Conservation (phyloP, 164 flowering plant genomes). For the Houttuynia cordata region DNA sequence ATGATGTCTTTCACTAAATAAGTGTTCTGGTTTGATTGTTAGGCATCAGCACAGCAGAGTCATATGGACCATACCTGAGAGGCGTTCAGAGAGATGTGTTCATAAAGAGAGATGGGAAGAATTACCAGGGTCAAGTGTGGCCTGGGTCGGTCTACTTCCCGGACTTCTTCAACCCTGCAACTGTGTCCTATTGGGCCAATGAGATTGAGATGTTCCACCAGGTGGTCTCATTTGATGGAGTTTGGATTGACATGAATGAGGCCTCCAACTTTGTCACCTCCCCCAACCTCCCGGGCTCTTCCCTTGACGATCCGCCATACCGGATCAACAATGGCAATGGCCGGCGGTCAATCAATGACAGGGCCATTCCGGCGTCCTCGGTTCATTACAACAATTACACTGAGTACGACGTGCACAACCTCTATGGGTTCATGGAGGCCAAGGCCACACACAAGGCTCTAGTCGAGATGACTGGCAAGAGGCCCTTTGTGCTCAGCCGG, state of each 20-base stretch:
- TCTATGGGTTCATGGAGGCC: constrained; percentile 46
- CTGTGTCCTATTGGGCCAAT: constrained; percentile 30
- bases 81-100: constrained; percentile 52
- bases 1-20: too few species aligned
- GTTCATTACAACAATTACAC: constrained; percentile 36
- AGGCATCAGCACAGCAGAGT: constrained; percentile 50
- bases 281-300: constrained; percentile 25
- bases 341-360: constrained; percentile 28
- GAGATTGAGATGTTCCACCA: constrained; percentile 49
- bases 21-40: neutral
- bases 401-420: constrained; percentile 59
- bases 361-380: constrained; percentile 45
- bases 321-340: constrained; percentile 41
- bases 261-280: constrained; percentile 52
- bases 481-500: constrained; percentile 66
- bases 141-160: constrained; percentile 72
- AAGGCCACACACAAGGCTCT: constrained; percentile 51
- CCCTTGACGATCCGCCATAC: constrained; percentile 74
- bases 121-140: constrained; percentile 65
- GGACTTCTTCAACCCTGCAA: constrained; percentile 50
- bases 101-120: constrained; percentile 41
- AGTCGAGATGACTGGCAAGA: constrained; percentile 24
- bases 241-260: constrained; percentile 95
- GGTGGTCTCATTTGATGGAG: constrained; percentile 54
- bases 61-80: constrained; percentile 44